phyloP scores from a whole-genome alignment of 371 early-diverging fungal genomes.

The Mortierella sp. region DNA sequence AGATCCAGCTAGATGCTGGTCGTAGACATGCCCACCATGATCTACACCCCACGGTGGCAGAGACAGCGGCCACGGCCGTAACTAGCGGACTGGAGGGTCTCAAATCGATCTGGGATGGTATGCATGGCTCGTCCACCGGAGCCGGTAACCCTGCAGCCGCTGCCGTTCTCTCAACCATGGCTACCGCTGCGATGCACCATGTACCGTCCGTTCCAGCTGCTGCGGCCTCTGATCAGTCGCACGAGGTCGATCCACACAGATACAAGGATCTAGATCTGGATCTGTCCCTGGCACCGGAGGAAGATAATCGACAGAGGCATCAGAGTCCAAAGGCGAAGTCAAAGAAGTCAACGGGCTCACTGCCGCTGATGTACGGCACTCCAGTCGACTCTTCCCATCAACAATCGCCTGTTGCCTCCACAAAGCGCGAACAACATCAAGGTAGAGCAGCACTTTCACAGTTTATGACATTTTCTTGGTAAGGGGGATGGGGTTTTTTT shows the following conservation, averaged over 20 bases:
- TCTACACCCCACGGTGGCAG: slow-evolving; percentile 24
- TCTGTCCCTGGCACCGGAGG: not conserved
- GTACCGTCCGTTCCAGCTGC: not conserved
- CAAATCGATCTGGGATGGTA: not conserved
- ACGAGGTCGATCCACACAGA: not conserved
- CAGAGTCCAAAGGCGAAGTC: not conserved
- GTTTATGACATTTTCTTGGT: too few relatives aligned
- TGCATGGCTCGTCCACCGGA: not conserved
- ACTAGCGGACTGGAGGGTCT: slow-evolving; percentile 4
- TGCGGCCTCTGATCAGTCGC: not conserved
- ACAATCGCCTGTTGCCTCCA: not conserved
- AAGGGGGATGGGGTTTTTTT: too few relatives aligned
- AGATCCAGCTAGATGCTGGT: slow-evolving; percentile 22
- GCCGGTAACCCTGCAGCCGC: not conserved
- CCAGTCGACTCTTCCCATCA: not conserved
- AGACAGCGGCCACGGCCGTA: slow-evolving; percentile 18
- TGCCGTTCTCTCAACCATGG: not conserved
- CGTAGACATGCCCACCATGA: slow-evolving; percentile 32
- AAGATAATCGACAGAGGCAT: too few relatives aligned
- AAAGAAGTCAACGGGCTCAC: not conserved
- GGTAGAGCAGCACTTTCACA: too few relatives aligned
- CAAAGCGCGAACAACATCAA: too few relatives aligned
- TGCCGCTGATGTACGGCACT: slow-evolving; percentile 15
- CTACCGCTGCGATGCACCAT: not conserved
- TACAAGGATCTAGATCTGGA: not conserved